Evolutionary conservation across 441 rosid genomes (phyloP).

Genomic region (Cnidoscolus chayamansa): DNA sequence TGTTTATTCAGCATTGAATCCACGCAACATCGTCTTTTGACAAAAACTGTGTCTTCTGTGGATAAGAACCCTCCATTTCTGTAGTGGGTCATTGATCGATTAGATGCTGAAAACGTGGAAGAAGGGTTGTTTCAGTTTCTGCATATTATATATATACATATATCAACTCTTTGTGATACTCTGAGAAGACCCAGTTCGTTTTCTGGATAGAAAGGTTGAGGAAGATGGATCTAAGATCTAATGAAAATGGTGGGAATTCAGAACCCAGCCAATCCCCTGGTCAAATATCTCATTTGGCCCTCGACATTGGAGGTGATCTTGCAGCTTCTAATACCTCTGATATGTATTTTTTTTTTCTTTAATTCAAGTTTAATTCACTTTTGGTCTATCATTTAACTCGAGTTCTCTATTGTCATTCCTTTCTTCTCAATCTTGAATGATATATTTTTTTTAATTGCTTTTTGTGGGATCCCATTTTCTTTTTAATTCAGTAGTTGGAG

Average conservation of each 20-base stretch:
- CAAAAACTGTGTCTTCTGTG: neutral
- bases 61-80: slow-evolving; percentile 2
- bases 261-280: slow-evolving; percentile 24
- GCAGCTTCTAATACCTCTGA: neutral
- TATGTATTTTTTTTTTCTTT: neutral
- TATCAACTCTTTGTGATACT: slow-evolving; percentile 1
- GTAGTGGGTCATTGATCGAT: slow-evolving; percentile 22
- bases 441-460: neutral
- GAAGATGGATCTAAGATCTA: slow-evolving; percentile 26
- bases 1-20: no score
- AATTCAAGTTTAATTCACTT: slow-evolving; percentile 1
- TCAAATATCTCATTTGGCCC: slow-evolving; percentile 74
- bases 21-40: no score
- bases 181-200: slow-evolving; percentile 1
- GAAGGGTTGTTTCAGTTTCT: slow-evolving; percentile 4
- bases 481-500: neutral
- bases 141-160: neutral
- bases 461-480: neutral
- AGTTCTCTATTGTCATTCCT: neutral
- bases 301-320: slow-evolving; percentile 82
- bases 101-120: slow-evolving; percentile 20
- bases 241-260: slow-evolving; percentile 21
- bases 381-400: no score
- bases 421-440: neutral
- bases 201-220: neutral